These are phyloP conservation scores for Pharnaceum exiguum DNA, from an alignment of 148 eudicot genomes.

Conservation along the genomic window DNA sequence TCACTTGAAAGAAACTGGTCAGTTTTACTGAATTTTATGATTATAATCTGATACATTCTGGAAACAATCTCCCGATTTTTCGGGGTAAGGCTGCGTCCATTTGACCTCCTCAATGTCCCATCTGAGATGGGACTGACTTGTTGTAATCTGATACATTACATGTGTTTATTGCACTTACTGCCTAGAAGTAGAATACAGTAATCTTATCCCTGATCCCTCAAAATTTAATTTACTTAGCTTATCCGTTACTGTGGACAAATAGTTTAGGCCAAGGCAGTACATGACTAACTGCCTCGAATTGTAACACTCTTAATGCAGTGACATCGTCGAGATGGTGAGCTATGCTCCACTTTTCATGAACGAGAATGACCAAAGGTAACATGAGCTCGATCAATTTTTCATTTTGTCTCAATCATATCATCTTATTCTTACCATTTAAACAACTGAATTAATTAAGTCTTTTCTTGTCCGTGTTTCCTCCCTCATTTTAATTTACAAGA, in stretches of 20 bases:
- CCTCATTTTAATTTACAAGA: constrained; percentile 21
- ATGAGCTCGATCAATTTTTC: not conserved
- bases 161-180: no score
- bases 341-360: constrained; percentile 64
- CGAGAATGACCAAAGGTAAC: constrained; percentile 42
- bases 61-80: no score
- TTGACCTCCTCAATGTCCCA: no score
- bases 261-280: not conserved
- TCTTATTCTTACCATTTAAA: no score
- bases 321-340: constrained; percentile 73
- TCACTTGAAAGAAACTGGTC: constrained; percentile 72
- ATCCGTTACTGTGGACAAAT: not conserved
- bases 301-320: constrained; percentile 38
- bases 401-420: not conserved
- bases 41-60: not conserved
- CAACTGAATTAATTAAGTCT: not conserved
- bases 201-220: no score
- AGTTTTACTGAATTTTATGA: not conserved
- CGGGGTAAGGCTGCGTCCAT: no score
- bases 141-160: no score
- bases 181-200: no score
- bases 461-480: not conserved
- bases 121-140: no score
- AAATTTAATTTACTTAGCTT: no score
- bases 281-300: no score